These are phyloP conservation scores for Pyropia haitanensis DNA, from an alignment of 23 red algal species.

Conservation along the genomic window DNA sequence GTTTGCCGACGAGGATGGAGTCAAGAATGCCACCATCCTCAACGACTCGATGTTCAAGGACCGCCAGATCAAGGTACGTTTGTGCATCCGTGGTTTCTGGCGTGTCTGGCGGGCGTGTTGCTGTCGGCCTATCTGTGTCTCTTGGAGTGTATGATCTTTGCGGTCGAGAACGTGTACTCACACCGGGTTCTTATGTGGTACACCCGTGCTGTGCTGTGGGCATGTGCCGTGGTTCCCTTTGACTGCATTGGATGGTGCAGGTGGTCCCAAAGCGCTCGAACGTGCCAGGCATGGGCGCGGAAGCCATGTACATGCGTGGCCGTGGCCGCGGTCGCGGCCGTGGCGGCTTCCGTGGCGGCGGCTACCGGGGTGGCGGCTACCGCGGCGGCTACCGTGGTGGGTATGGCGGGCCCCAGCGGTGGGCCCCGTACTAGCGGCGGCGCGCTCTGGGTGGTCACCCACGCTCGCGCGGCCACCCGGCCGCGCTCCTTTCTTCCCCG, in stretches of 20 bases:
- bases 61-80: slow-evolving; percentile 58
- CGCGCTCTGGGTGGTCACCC: no score
- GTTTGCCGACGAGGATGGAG: slow-evolving; percentile 63
- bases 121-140: background rate
- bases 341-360: background rate
- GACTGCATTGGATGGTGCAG: background rate
- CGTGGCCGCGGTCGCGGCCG: slow-evolving; percentile 8
- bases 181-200: background rate
- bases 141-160: background rate
- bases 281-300: slow-evolving; percentile 1
- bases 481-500: no score
- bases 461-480: no score
- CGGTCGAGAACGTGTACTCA: background rate
- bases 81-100: no score
- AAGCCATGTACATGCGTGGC: background rate
- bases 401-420: slow-evolving; percentile 3
- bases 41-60: slow-evolving; percentile 71
- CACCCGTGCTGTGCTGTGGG: no score
- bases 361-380: background rate
- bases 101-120: no score
- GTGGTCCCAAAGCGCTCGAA: slow-evolving; percentile 10
- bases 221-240: background rate
- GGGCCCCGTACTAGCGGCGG: no score
- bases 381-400: slow-evolving; percentile 8
- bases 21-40: slow-evolving; percentile 71